These are phyloP conservation scores for Colletotrichum euphorbiae DNA, from an alignment of 2,329 filamentous ascomycete genomes.

Conservation along the genomic window DNA sequence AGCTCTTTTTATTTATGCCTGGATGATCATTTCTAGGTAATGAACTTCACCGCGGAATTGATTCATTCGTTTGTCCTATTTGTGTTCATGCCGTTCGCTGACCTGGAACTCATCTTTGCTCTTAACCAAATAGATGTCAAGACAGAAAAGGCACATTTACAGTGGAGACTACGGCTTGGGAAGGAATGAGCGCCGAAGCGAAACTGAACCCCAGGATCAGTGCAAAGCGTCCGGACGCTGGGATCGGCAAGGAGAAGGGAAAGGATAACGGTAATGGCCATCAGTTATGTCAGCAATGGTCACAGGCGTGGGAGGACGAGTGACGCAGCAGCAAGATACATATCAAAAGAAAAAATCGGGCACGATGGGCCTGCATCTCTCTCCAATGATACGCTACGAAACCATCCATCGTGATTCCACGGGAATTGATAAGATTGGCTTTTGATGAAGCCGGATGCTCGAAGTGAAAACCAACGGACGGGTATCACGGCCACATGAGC, in stretches of 20 bases:
- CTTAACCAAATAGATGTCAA: conserved; percentile 60
- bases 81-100: not conserved
- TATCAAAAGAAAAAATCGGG: too few species aligned
- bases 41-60: not conserved
- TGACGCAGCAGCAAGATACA: not conserved
- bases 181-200: conserved; percentile 48
- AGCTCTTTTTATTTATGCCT: too few species aligned
- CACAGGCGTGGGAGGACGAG: conserved; percentile 27
- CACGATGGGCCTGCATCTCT: too few species aligned
- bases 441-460: too few species aligned
- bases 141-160: conserved; percentile 68
- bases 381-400: too few species aligned
- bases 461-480: too few species aligned
- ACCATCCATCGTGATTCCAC: too few species aligned
- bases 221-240: not conserved
- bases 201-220: not conserved
- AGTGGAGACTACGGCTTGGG: conserved; percentile 74
- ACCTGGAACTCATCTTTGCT: not conserved
- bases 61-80: too few species aligned
- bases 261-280: not conserved
- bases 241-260: not conserved
- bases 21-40: too few species aligned
- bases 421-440: not conserved
- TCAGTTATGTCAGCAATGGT: conserved; percentile 28
- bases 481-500: not conserved